Evolutionary conservation across 2,329 filamentous ascomycete species (phyloP).

Genomic region (Botrytis galanthina): DNA sequence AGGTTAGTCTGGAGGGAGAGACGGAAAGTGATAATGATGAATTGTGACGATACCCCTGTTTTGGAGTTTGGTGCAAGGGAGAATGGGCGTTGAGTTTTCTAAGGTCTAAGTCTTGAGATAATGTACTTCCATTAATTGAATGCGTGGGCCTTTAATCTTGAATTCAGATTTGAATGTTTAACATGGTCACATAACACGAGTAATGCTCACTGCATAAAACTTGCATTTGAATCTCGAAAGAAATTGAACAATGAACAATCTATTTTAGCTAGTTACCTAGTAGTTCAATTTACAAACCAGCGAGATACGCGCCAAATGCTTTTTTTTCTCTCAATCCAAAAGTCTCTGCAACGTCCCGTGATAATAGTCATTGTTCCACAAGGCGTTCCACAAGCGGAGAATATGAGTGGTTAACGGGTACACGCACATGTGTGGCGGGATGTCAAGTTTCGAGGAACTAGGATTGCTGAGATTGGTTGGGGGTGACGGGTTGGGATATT

Average conservation of each 20-base stretch:
- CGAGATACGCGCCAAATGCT: too few species aligned
- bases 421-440: not conserved
- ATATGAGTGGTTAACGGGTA: not conserved
- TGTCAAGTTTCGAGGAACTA: not conserved
- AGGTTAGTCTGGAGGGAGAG: not conserved
- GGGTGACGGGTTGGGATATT: not conserved
- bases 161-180: not conserved
- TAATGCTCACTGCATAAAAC: not conserved
- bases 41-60: not conserved
- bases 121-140: not conserved
- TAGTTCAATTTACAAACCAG: not conserved
- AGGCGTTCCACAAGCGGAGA: not conserved
- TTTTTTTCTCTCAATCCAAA: too few species aligned
- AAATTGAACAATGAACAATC: too few species aligned
- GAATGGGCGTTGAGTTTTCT: not conserved
- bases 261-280: too few species aligned
- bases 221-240: not conserved
- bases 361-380: not conserved
- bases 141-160: not conserved
- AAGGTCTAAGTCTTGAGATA: not conserved
- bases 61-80: not conserved
- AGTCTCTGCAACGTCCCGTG: not conserved
- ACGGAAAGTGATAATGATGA: conserved; percentile 12
- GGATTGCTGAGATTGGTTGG: not conserved
- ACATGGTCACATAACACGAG: not conserved